Evolutionary conservation across 805 yeast genomes (phyloP), one percentile per base, ranked within the genome.

Genomic region (Pichia heedii): DNA sequence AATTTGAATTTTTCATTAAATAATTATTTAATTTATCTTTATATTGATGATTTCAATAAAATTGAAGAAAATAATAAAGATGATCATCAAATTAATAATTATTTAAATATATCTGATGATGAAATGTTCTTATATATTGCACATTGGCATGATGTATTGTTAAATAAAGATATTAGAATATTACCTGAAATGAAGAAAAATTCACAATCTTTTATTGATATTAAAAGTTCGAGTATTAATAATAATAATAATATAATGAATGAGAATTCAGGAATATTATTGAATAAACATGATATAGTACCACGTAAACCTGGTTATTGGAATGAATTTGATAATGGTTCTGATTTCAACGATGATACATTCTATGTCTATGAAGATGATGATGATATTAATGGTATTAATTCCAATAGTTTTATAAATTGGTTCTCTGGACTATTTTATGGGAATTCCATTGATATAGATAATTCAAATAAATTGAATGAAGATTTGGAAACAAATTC

Each of bases 241-340:
- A 15, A 34, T 22, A 29, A 8, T 29, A 29, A 29, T 29, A 29
- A 29, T 29, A 13, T 37, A 11, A 27, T 7, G 19, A 22, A 27
- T 37, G 12, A 21, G 49, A 16, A 39, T 22, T 45, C 15, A 10
- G 64, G 68, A 1, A 65, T 64, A 13, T 41, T 63, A 16, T 43
- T 63, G 22, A 64, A 64, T 46, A 61, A 56, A 40, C 33, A 56
- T 44, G 63, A 58, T 18, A 50, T 36, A n/a, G 43, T 48, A 41
- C 35, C 47, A 29, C 33, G 45, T 36, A 51, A 51, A 29, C 50
- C 54, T 22, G 52, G 80, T 37, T 79, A 79, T 56, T 79, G 84
- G 84, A 79, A 79, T 53, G 84, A 79, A 60, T 79, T 79, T 54
- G 84, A 79, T 52, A 68, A 79, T 52, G 74, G 73, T 0, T 76